phyloP scores from a whole-genome alignment of 2,329 filamentous ascomycete species.

The Talaromyces sp. region DNA sequence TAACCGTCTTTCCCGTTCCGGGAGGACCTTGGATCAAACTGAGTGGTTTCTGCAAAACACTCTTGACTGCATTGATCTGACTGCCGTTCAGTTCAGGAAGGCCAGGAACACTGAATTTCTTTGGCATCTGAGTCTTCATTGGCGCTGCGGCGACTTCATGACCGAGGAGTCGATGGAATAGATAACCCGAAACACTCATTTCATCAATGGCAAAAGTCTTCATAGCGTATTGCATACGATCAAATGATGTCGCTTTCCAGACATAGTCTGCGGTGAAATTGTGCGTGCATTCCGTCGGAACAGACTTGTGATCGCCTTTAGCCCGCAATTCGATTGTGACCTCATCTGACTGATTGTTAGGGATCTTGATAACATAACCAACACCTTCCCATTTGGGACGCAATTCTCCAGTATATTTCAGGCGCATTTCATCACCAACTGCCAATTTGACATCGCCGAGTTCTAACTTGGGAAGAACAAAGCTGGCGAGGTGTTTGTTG shows the following conservation, averaged over 20 bases:
- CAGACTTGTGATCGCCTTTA: slow-evolving; percentile 91
- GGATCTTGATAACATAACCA: slow-evolving; percentile 98
- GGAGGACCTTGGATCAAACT: slow-evolving; percentile 96
- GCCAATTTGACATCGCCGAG: slow-evolving; percentile 96
- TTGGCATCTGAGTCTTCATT: slow-evolving; percentile 92
- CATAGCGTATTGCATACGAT: slow-evolving; percentile 99
- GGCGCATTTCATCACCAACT: slow-evolving; percentile 95
- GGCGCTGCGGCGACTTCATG: slow-evolving; percentile 92
- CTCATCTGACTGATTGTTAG: slow-evolving; percentile 97
- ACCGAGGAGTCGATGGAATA: slow-evolving; percentile 93
- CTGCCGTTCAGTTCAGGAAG: slow-evolving; percentile 92
- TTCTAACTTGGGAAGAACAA: slow-evolving; percentile 94
- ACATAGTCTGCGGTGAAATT: slow-evolving; percentile 99
- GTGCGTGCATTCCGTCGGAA: slow-evolving; percentile 92
- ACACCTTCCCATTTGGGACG: slow-evolving; percentile 94
- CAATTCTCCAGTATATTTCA: slow-evolving; percentile 93
- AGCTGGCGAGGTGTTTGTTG: slow-evolving; percentile 94
- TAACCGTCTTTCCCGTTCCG: slow-evolving; percentile 97
- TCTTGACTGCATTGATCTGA: slow-evolving; percentile 95
- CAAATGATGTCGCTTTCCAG: slow-evolving; percentile 98
- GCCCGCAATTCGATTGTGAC: slow-evolving; percentile 92
- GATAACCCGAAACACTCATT: slow-evolving; percentile 97
- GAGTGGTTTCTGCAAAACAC: slow-evolving; percentile 85
- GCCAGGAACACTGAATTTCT: slow-evolving; percentile 93
- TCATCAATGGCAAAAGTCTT: slow-evolving; percentile 98